Conservation (phyloP, 2,329 filamentous ascomycete genomes). For the Cryphonectria carpinicola region DNA sequence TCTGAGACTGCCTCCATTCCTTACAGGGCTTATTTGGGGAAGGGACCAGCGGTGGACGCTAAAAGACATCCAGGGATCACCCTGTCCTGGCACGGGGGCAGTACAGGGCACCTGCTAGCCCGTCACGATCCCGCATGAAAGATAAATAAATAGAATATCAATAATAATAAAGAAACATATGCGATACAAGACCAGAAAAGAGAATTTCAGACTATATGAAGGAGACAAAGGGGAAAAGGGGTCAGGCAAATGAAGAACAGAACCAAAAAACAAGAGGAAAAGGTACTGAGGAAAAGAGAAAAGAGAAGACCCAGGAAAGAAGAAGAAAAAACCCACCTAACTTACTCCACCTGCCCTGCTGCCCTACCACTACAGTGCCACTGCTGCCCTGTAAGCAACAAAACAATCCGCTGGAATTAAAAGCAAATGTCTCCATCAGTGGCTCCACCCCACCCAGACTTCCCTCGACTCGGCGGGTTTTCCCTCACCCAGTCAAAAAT, state of each 20-base stretch:
- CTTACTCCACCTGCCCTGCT: neutral
- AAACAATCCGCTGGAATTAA: neutral
- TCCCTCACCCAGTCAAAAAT: constrained; percentile 2
- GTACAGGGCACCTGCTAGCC: constrained; percentile 21
- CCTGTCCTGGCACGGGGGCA: neutral
- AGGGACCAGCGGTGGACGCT: neutral
- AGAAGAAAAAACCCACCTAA: too few relatives aligned
- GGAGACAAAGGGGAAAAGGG: neutral
- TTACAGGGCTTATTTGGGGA: neutral
- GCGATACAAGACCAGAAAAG: neutral
- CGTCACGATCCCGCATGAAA: constrained; percentile 15
- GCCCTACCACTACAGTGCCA: neutral
- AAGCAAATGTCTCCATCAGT: constrained; percentile 15
- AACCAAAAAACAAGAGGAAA: neutral
- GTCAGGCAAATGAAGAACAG: neutral
- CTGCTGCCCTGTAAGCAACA: neutral
- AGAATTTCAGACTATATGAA: neutral
- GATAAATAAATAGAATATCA: neutral
- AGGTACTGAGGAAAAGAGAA: neutral
- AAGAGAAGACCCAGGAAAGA: neutral
- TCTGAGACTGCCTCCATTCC: neutral
- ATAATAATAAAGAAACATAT: neutral
- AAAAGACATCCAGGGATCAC: constrained; percentile 20
- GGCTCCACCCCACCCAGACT: neutral
- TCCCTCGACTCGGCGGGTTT: neutral